These are phyloP conservation scores for Galeopsis tetrahit DNA, from an alignment of 257 asterid species.

Conservation along the genomic window DNA sequence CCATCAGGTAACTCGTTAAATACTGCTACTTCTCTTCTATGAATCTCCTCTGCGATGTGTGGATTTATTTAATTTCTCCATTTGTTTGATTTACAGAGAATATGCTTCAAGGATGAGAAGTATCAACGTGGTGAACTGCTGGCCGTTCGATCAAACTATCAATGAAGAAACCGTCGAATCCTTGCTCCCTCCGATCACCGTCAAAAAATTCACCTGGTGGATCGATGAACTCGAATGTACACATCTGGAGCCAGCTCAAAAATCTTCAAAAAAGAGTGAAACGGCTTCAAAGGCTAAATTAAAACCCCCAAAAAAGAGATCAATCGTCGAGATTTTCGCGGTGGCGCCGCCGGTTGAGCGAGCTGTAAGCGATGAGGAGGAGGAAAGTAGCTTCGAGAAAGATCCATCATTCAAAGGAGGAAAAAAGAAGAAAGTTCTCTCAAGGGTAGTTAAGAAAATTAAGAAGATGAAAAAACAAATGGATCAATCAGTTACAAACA, in stretches of 20 bases:
- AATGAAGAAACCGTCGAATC: constrained; percentile 42
- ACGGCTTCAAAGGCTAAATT: constrained; percentile 36
- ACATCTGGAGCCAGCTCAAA: constrained; percentile 8
- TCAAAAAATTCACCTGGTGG: constrained; percentile 80
- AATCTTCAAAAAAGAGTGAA: constrained; percentile 12
- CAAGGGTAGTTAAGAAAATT: constrained; percentile 41
- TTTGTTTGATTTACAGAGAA: constrained; percentile 44
- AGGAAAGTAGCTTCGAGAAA: not conserved
- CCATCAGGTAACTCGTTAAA: constrained; percentile 46
- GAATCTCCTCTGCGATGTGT: not conserved
- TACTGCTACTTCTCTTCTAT: constrained; percentile 4
- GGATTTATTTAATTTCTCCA: no score
- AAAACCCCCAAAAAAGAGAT: constrained; percentile 68
- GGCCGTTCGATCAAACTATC: constrained; percentile 64
- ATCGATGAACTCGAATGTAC: constrained; percentile 42
- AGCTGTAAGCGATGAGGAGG: constrained; percentile 34
- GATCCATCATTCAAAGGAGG: no score
- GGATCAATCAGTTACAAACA: constrained; percentile 34
- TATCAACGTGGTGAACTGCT: constrained; percentile 65
- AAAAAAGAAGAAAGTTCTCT: constrained; percentile 13
- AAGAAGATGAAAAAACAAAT: constrained; percentile 36
- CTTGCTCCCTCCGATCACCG: constrained; percentile 62
- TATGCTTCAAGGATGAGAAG: constrained; percentile 67
- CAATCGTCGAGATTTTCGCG: constrained; percentile 70
- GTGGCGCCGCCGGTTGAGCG: constrained; percentile 65